Evolutionary conservation across 1,139 yeast species (phyloP).

Genomic region (Nakaseomyces uthaithaninus): DNA sequence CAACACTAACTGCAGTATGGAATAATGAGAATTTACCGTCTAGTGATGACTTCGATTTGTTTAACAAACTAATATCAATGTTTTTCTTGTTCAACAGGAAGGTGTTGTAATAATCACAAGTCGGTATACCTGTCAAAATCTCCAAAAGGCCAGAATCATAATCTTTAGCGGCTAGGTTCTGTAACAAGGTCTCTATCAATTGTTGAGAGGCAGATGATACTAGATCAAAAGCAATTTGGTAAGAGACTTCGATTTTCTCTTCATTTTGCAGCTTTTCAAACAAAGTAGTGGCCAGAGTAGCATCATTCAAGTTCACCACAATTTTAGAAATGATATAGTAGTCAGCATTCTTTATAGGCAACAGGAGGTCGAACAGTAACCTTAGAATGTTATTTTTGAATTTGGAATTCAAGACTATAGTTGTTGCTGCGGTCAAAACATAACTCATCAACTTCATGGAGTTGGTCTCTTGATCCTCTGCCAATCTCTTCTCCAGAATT

Average conservation of each 20-base stretch:
- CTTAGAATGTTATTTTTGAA: conserved; percentile 62
- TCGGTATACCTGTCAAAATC: conserved; percentile 85
- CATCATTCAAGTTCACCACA: conserved; percentile 79
- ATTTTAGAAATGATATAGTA: conserved; percentile 79
- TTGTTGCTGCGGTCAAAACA: conserved; percentile 66
- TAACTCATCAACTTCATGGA: conserved; percentile 59
- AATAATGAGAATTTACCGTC: conserved; percentile 92
- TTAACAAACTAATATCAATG: conserved; percentile 74
- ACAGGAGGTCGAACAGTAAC: conserved; percentile 52
- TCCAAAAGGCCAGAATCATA: conserved; percentile 48
- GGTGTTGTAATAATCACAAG: conserved; percentile 87
- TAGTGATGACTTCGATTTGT: conserved; percentile 68
- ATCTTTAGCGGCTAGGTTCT: conserved; percentile 38
- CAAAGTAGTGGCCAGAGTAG: conserved; percentile 55
- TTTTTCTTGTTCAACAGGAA: conserved; percentile 80
- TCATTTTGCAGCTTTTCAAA: conserved; percentile 47
- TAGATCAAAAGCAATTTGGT: conserved; percentile 91
- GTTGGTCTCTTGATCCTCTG: conserved; percentile 39
- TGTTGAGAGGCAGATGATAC: conserved; percentile 93
- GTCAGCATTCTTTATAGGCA: conserved; percentile 56
- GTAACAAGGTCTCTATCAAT: conserved; percentile 55
- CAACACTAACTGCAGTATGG: conserved; percentile 93
- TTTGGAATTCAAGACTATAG: conserved; percentile 53
- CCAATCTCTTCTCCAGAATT: conserved; percentile 45
- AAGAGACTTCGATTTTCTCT: conserved; percentile 47